These are phyloP conservation scores for Articulospora tetracladia DNA, from an alignment of 495 filamentous ascomycete genomes.

Conservation along the genomic window DNA sequence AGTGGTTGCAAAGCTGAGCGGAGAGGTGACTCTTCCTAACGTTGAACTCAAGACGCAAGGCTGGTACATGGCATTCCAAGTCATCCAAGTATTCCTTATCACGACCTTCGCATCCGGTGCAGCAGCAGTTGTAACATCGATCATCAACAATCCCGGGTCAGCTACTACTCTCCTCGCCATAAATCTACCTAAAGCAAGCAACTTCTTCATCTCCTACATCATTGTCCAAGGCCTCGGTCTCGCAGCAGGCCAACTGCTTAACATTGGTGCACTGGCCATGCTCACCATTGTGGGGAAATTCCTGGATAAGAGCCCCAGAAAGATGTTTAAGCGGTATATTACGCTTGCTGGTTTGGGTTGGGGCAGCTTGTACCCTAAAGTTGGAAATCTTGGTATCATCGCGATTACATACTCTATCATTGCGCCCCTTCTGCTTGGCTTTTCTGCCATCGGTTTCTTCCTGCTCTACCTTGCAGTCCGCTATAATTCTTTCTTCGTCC, in stretches of 20 bases:
- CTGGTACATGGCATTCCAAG: constrained; percentile 90
- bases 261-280: constrained; percentile 71
- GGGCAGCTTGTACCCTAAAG: constrained; percentile 85
- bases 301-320: constrained; percentile 50
- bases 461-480: constrained; percentile 91
- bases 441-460: constrained; percentile 75
- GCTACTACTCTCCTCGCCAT: constrained; percentile 69
- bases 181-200: constrained; percentile 78
- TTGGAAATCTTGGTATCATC: constrained; percentile 83
- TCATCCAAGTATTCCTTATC: constrained; percentile 91
- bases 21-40: constrained; percentile 68
- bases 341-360: constrained; percentile 63
- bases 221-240: constrained; percentile 86
- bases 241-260: constrained; percentile 67
- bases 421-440: constrained; percentile 83
- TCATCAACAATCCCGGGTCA: constrained; percentile 57
- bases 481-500: constrained; percentile 92
- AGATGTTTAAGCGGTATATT: constrained; percentile 55
- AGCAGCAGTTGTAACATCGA: constrained; percentile 56
- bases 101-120: constrained; percentile 80
- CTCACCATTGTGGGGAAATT: constrained; percentile 73
- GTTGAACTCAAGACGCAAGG: constrained; percentile 86
- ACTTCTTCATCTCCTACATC: constrained; percentile 95
- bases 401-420: constrained; percentile 89
- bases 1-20: constrained; percentile 65